Base-by-base conservation (phyloP, 2,329 filamentous ascomycete genomes). In the Colletotrichum navitas region DNA sequence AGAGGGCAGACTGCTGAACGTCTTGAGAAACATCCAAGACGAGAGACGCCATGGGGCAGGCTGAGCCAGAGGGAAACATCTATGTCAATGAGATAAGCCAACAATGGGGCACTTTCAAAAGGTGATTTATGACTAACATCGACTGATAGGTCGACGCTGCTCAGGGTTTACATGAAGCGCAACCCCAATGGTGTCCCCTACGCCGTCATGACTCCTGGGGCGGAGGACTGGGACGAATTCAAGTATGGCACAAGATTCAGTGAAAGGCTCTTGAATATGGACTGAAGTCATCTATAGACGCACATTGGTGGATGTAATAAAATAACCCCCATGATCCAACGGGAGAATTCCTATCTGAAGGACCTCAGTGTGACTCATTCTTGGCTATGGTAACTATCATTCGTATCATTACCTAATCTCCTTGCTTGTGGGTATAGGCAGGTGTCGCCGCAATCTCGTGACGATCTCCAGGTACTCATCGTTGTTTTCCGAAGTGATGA, bases 401-500 rank as follows among this genome's bases (percentile, higher is more conserved):
- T 3, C 6, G 21, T 2, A 41, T 34, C 45, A 6, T 5, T 29
- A 16, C 4, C 36, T 10, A 39, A 39, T 51, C 5, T 6, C 39
- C 16, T 12, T 55, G n/a, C 51, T 66, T 26, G 73, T 74, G 16
- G 83, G 81, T 64, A 85, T 79, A 0, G 85, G 85, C 63, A 87
- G 76, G 49, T 72, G 78, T 24, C 86, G 81, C 75, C 83, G 81
- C 73, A 88, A 73, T 43, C 85, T 79, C 64, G 77, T 79, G 54
- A 81, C 81, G 72, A 97, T 92, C 79, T 94, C 91, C 58, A 92
- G 83, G 78, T 92, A 96, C 74, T 93, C 87, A 64, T 83, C 83
- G 82, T 97, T 93, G 68, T 90, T 91, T 78, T 94, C 93, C 0
- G 87, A 81, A 1, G 90, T 95, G 71, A 97, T 78, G 61, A 94